Evolutionary conservation across 805 yeast genomes (phyloP).

Genomic region (Myxozyma monticola): DNA sequence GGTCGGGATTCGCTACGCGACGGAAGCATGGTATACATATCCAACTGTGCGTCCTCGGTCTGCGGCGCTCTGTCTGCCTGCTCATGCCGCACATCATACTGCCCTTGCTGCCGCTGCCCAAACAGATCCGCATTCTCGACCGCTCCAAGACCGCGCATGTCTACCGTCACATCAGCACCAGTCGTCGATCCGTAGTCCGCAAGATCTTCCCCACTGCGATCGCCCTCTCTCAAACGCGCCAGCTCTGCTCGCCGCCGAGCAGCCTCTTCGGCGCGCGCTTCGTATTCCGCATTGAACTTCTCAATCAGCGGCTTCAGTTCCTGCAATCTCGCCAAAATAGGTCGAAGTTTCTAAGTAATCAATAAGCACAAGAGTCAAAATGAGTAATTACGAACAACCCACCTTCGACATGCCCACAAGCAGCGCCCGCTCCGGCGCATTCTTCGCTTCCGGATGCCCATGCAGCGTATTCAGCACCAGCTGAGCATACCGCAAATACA

Average conservation of each 20-base stretch:
- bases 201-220: no score
- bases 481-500: constrained; percentile 61
- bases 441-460: constrained; percentile 48
- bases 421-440: constrained; percentile 22
- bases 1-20: no score
- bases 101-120: not conserved
- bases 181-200: no score
- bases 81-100: not conserved
- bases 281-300: constrained; percentile 19
- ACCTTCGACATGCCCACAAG: constrained; percentile 19
- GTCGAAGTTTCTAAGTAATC: constrained; percentile 3
- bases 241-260: constrained; percentile 11
- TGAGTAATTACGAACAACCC: not conserved
- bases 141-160: constrained; percentile 21
- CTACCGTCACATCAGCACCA: not conserved
- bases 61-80: not conserved
- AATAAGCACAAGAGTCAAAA: not conserved
- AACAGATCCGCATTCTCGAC: constrained; percentile 14
- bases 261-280: constrained; percentile 1
- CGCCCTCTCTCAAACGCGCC: constrained; percentile 3
- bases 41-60: not conserved
- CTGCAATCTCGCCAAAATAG: constrained; percentile 19
- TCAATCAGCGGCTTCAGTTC: constrained; percentile 30
- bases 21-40: not conserved
- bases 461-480: constrained; percentile 51